A percentile compares a stretch with the other conserved stretches of the same genome.
Conservation (phyloP, 169 alveolate species). For the Plasmodium cynomolgi region DNA sequence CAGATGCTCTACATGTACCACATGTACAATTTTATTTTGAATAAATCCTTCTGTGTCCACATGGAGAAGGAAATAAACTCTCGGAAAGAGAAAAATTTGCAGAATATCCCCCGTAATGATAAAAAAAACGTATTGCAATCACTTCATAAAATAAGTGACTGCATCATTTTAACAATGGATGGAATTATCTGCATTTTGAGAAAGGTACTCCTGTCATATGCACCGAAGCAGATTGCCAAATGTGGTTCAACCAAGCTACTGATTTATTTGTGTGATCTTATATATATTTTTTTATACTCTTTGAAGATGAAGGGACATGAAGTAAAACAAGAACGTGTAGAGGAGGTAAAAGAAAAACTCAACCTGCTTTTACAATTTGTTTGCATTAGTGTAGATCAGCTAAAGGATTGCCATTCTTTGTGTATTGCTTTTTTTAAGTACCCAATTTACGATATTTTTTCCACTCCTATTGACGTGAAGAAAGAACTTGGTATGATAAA, state of each 20-base stretch:
- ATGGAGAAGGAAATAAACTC: not conserved
- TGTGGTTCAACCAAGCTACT: conserved; percentile 4
- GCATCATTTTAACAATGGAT: conserved; percentile 30
- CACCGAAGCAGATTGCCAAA: not conserved
- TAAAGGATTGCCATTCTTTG: conserved; percentile 1
- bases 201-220: not conserved
- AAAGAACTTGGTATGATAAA: conserved; percentile 13
- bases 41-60: conserved; percentile 8
- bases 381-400: not conserved
- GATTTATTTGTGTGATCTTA: conserved; percentile 35
- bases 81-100: not conserved
- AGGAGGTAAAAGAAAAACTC: conserved; percentile 13
- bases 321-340: not conserved
- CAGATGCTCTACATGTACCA: conserved; percentile 11
- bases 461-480: not conserved
- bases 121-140: not conserved
- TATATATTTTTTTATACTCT: conserved; percentile 40
- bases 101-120: not conserved
- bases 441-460: conserved; percentile 26
- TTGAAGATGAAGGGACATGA: conserved; percentile 29
- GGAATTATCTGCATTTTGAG: conserved; percentile 20
- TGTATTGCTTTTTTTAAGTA: conserved; percentile 49
- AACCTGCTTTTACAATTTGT: conserved; percentile 24
- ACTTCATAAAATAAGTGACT: conserved; percentile 17
- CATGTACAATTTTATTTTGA: conserved; percentile 31